Conservation (phyloP, 768 basidiomycete species). For the Brasilioporus rufonigricans region DNA sequence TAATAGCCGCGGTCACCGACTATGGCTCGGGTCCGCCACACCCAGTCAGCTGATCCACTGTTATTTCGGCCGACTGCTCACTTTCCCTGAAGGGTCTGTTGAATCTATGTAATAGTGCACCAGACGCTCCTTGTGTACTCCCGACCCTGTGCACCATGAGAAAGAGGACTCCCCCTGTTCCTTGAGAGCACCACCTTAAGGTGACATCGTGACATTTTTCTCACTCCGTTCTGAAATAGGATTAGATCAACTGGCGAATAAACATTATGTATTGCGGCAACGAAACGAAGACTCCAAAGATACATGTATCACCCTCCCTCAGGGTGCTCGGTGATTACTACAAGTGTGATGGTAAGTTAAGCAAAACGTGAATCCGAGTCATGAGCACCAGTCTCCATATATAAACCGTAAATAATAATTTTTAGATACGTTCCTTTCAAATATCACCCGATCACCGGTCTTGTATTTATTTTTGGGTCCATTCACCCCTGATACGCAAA, state of each 20-base stretch:
- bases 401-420: not conserved
- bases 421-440: not conserved
- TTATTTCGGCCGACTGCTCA: too few species aligned
- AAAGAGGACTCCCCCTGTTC: not conserved
- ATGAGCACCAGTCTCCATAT: not conserved
- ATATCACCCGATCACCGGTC: not conserved
- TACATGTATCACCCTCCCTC: not conserved
- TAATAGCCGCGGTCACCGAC: too few species aligned
- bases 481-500: constrained; percentile 87
- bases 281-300: not conserved
- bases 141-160: too few species aligned
- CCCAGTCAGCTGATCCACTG: too few species aligned
- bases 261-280: not conserved
- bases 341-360: not conserved
- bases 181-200: too few species aligned
- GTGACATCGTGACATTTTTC: not conserved
- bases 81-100: too few species aligned
- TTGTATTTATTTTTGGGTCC: not conserved
- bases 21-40: too few species aligned
- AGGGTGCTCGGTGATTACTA: not conserved
- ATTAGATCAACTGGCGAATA: not conserved
- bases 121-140: too few species aligned
- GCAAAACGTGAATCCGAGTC: not conserved
- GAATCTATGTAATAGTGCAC: too few species aligned
- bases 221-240: not conserved